Evolutionary conservation across 306 rosid genomes (phyloP), one percentile per base, ranked within the genome.

Genomic region (Geum urbanum): DNA sequence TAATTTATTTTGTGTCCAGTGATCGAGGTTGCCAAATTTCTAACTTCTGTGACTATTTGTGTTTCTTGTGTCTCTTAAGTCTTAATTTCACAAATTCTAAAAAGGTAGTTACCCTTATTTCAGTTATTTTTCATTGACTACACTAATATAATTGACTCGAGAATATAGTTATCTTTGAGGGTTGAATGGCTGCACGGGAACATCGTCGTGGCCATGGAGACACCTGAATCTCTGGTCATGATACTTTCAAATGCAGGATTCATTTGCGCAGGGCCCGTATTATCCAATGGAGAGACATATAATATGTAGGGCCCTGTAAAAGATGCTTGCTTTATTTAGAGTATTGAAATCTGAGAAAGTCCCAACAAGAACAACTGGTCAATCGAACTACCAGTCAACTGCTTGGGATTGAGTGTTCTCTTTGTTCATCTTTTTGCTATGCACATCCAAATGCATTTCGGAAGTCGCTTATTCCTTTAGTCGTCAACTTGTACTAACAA

Each of bases 321-420:
- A 44, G 44, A 15, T 49, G 19, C 37, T 20, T 24, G 27, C 27
- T 18, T 3, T 22, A 22, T 52, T 18, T 12, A 2, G 32, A 71
- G 16, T 47, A 40, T 68, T 7, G 44, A 54, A 35, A 20, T 53
- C 9, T 9, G 35, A 53, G 19, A 50, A 20, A 20, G 61, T 56
- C 61, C 61, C 39, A 6, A 56, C 62, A 56, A 13, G 27, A 60
- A 19, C 8, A 53, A 79, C 81, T 81, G 60, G 85, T 84, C 96
- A 86, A 79, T 64, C 18, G 63, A 84, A 76, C 92, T 67, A 82
- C 85, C 87, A 76, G 86, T 82, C 89, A 12, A 18, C 62, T 44
- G 4, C 27, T 24, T 24, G 24, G 7, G 55, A 14, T 20, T 8
- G 7, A 10, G 47, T 43, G 16, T n/a, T 27, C 4, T 74, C 71